These are phyloP conservation scores for Fusarium hostae DNA, from an alignment of 2,329 filamentous ascomycete genomes.

Conservation along the genomic window DNA sequence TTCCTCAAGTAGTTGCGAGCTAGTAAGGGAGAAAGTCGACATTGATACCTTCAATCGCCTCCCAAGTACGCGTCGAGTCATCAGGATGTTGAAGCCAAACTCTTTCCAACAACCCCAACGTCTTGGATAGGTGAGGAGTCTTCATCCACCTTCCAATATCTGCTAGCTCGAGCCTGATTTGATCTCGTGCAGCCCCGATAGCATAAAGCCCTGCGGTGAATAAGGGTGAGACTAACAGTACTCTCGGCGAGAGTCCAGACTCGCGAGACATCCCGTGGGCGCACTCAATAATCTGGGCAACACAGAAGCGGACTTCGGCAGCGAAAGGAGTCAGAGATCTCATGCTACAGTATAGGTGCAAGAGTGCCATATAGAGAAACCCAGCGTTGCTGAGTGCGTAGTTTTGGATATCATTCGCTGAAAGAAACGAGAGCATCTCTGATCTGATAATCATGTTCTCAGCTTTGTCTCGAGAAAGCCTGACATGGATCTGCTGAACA, in stretches of 20 bases:
- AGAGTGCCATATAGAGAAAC: slow-evolving; percentile 27
- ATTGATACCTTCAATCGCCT: not conserved
- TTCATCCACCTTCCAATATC: slow-evolving; percentile 30
- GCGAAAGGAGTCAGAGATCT: not conserved
- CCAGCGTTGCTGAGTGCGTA: slow-evolving; percentile 28
- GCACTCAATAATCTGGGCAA: slow-evolving; percentile 14
- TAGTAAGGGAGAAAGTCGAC: not conserved
- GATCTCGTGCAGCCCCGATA: not conserved
- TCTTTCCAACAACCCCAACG: slow-evolving; percentile 4
- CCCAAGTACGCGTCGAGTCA: not conserved
- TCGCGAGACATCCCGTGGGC: slow-evolving; percentile 11
- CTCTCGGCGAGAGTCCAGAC: slow-evolving; percentile 12
- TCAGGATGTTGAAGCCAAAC: slow-evolving; percentile 3
- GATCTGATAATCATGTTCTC: not conserved
- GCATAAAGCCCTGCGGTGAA: slow-evolving; percentile 28
- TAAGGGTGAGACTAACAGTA: slow-evolving; percentile 21
- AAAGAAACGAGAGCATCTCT: not conserved
- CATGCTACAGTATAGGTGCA: slow-evolving; percentile 21
- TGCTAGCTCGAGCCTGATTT: slow-evolving; percentile 1
- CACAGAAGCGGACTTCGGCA: not conserved
- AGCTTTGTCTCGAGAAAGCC: not conserved
- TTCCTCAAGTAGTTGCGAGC: fast-evolving
- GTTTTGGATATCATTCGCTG: slow-evolving; percentile 14
- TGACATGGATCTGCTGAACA: not conserved
- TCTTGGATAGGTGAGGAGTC: slow-evolving; percentile 26